Conservation (phyloP, 371 early-diverging fungal genomes). For the Nematocida parisii region DNA sequence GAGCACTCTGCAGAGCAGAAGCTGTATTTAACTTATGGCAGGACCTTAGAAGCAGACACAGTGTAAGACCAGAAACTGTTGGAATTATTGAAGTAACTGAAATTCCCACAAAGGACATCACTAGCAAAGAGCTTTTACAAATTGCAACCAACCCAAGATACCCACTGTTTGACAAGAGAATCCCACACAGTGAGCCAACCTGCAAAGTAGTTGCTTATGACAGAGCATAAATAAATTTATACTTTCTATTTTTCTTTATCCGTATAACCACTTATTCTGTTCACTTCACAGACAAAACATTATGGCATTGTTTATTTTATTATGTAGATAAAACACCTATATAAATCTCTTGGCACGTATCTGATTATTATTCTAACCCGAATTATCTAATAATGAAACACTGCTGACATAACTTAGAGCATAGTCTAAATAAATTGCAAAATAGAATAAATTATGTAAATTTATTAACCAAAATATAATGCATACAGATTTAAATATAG, state of each 20-base stretch:
- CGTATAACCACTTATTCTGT: too few relatives aligned
- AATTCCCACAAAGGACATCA: slow-evolving; percentile 59
- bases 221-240: slow-evolving; percentile 47
- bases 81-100: slow-evolving; percentile 65
- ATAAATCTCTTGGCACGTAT: too few relatives aligned
- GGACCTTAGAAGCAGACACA: slow-evolving; percentile 66
- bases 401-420: too few relatives aligned
- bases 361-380: too few relatives aligned
- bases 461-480: too few relatives aligned
- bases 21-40: slow-evolving; percentile 79
- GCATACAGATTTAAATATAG: too few relatives aligned
- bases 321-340: too few relatives aligned
- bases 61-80: slow-evolving; percentile 58
- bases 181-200: slow-evolving; percentile 24
- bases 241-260: neutral
- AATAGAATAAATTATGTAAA: too few relatives aligned
- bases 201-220: slow-evolving; percentile 21
- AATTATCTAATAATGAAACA: too few relatives aligned
- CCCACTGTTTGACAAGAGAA: slow-evolving; percentile 58
- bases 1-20: slow-evolving; percentile 83
- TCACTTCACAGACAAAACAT: too few relatives aligned
- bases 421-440: too few relatives aligned
- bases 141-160: slow-evolving; percentile 54
- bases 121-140: slow-evolving; percentile 60
- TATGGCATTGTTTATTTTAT: too few relatives aligned